Evolutionary conservation across 768 basidiomycete species (phyloP), one percentile per base, ranked within the genome.

Genomic region (Phlebiopsis gigantea): DNA sequence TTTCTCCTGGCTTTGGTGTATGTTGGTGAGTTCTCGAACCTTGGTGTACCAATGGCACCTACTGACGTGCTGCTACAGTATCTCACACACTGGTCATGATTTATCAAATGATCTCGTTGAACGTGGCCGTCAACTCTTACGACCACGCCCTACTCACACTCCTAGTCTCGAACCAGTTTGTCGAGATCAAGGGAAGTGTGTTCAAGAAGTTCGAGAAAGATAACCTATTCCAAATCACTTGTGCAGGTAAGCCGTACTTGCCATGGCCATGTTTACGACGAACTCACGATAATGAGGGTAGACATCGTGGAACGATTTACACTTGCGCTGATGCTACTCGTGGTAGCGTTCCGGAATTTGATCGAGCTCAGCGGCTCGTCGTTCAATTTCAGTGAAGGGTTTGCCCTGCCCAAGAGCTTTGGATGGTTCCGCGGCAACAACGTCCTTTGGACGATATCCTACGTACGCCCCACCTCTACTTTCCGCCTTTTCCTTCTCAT

Each of bases 121-220:
- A 98, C 61, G 96, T 99, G 31, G 96, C 97, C 4, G 89, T 99
- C 67, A 98, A 98, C 73, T 96, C 94, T 17, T 99, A 96, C 69
- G 95, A 98, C 68, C 90, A 98, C 64, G 88, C 96, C 1, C 82
- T 99, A 6, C 78, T 99, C 41, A 97, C 95, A 0, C 80, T 99
- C 0, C 79, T 99, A 7, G 85, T 99, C 45, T 97, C 93, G 45
- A 99, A 98, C 67, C 97, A 99, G 70, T 98, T 99, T 65, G 96
- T 98, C 30, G 97, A 99, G 72, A 98, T 98, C 71, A 99, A 99
- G 72, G 95, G 96, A 30, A 93, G 91, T 68, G 97, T 99, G 1
- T 99, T 99, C 83, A 99, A 98, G 73, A 98, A 89, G 68, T 98
- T 99, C 65, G 97, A 98, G 69, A 99, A 98, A 69, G 97, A 99